These are phyloP conservation scores for Lasiodiplodia sp. DNA, from an alignment of 2,329 filamentous ascomycete genomes.

Conservation along the genomic window DNA sequence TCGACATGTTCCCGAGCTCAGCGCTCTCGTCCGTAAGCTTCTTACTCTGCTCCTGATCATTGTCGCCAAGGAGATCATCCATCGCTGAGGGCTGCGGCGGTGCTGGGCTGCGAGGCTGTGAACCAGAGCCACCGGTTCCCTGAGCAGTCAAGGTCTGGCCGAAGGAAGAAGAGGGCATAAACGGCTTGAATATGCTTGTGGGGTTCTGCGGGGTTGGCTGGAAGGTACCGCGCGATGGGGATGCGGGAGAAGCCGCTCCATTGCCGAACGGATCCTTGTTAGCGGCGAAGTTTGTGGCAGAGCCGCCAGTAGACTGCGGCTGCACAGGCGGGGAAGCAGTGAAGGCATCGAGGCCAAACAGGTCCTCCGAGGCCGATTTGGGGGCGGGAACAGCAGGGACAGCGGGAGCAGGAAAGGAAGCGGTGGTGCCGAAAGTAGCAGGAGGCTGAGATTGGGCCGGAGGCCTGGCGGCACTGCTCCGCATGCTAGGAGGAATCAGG, in stretches of 20 bases:
- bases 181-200: constrained; percentile 78
- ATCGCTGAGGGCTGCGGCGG: constrained; percentile 59
- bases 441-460: constrained; percentile 46
- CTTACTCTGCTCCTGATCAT: constrained; percentile 85
- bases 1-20: constrained; percentile 93
- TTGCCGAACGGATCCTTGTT: constrained; percentile 70
- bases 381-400: constrained; percentile 52
- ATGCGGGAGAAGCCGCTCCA: constrained; percentile 59
- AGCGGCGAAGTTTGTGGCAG: constrained; percentile 54
- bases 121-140: constrained; percentile 69
- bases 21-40: constrained; percentile 88
- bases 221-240: constrained; percentile 54
- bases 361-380: constrained; percentile 88
- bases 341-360: constrained; percentile 88
- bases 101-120: constrained; percentile 43
- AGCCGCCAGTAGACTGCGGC: constrained; percentile 78
- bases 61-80: constrained; percentile 90
- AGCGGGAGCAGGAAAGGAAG: constrained; percentile 58
- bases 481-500: constrained; percentile 86
- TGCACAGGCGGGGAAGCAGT: constrained; percentile 56
- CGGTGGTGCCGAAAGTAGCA: constrained; percentile 47
- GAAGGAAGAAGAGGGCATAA: constrained; percentile 90
- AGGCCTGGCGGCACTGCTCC: constrained; percentile 63
- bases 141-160: constrained; percentile 82
- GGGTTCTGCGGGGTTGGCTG: constrained; percentile 52